Conservation (phyloP, 2,329 filamentous ascomycete species). For the Pseudopyricularia javanii region DNA sequence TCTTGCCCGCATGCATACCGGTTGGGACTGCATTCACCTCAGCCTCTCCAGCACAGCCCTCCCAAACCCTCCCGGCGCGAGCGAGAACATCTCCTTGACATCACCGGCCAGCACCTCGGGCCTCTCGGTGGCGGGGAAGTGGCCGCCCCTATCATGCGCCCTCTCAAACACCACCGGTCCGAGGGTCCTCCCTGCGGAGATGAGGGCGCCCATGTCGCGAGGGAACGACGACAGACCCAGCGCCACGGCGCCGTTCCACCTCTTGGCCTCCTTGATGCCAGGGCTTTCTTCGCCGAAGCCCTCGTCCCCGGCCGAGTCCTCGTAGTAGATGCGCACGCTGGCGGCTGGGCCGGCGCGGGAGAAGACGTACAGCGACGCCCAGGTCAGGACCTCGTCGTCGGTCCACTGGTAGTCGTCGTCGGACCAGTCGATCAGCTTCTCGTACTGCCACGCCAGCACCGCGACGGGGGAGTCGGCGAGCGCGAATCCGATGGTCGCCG, state of each 20-base stretch:
- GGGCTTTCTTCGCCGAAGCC: conserved; percentile 8
- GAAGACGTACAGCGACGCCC: conserved; percentile 65
- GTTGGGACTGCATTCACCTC: neutral
- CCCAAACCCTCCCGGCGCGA: conserved; percentile 7
- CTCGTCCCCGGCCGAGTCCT: conserved; percentile 18
- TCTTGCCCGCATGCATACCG: too few species aligned
- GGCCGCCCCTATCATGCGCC: conserved; percentile 37
- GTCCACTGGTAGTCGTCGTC: conserved; percentile 57
- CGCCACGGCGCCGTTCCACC: conserved; percentile 23
- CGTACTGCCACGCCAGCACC: conserved; percentile 66
- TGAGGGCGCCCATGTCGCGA: conserved; percentile 40
- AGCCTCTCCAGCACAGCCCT: neutral
- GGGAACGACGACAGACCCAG: conserved; percentile 44
- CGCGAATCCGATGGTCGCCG: conserved; percentile 59
- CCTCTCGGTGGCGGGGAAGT: conserved; percentile 49
- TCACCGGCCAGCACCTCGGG: conserved; percentile 40
- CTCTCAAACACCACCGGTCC: conserved; percentile 48
- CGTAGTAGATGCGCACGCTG: conserved; percentile 61
- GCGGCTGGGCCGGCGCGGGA: conserved; percentile 57
- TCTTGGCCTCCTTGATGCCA: conserved; percentile 4
- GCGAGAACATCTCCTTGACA: conserved; percentile 45
- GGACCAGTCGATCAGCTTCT: conserved; percentile 69
- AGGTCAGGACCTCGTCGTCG: conserved; percentile 64
- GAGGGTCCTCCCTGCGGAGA: conserved; percentile 44
- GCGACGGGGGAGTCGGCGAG: conserved; percentile 59